Base-by-base conservation (phyloP, 345 rosid genomes). In the Citrus reticulata region DNA sequence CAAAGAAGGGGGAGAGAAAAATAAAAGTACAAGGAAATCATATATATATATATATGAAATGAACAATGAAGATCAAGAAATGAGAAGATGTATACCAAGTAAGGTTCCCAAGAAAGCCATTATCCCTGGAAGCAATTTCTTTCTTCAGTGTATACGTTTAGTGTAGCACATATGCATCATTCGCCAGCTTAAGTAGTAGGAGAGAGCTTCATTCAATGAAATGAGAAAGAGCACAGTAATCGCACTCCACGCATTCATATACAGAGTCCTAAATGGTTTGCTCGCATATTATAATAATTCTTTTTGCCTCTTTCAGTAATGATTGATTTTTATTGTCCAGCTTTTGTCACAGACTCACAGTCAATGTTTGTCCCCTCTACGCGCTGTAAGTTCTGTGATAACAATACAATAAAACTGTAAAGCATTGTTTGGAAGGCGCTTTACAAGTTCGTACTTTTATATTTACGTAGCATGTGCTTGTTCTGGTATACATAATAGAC, bases 21-120 rank as follows among this genome's bases (percentile, higher is more conserved):
- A 10, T 16, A 25, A 42, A 67, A 30, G 46, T 0, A 4, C 22
- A 51, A 17, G 57, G 17, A 51, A 49, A 11, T 49, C 20, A 49
- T 6, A 35, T 35, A 35, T 35, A 35, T 37, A 37, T 37, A 37
- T 7, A 7, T 37, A 37, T 7, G 9, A 8, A 7, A 39, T 5
- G 30, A 29, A 5, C 9, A 32, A 20, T 13, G 57, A 51, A 58
- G 9, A 22, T 4, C 1, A 8, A 51, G 54, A 34, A 39, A 17
- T 35, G 77, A 80, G 11, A 2, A 60, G 58, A 61, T 20, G 16
- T 29, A 51, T 78, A 80, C 84, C 82, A 35, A 74, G 76, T 74
- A 72, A 78, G 76, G n/a, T 75, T 58, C 70, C 80, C 68, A 42
- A 54, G 75, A 67, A 72, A 54, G 85, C 78, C 88, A 83, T 85